Base-by-base conservation (phyloP, 768 basidiomycete genomes). In the Clitopilus hobsonii region DNA sequence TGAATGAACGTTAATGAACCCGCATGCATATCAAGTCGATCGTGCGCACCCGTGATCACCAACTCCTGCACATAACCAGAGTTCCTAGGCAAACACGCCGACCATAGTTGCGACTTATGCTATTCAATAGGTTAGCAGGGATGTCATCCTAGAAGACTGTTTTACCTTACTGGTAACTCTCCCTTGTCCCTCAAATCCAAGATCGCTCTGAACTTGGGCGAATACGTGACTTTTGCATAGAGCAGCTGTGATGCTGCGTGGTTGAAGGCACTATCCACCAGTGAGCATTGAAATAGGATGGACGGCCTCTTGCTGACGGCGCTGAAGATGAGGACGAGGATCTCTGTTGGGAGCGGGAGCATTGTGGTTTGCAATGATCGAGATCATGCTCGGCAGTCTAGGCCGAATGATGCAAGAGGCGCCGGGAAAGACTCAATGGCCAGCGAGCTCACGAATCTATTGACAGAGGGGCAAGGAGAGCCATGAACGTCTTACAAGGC, bases 191-290 rank as follows among this genome's bases (percentile, higher is more conserved):
- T 70, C 56, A 78, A 57, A 59, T 76, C 66, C 10, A 77, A 65
- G 14, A 65, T 61, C 20, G 56, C 63, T 28, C 53, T 60, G 41
- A 69, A 69, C 13, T 59, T 61, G 23, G 78, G 77, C 3, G 74
- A 69, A 38, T 80, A 60, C n/a, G 75, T 66, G 7, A 83, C 74
- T 18, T 65, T 63, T 14, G 63, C 60, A 56, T 84, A 84, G 0
- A 85, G 72, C 18, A 80, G 51, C 22, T 63, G 68, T 13, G 79
- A 74, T 6, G 80, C 75, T 7, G 70, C 74, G 29, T 60, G 58
- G 58, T 74, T 74, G 63, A 82, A 78, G n/a, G 71, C 69, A 53
- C 67, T 67, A 58, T 74, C 77, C 14, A 81, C 80, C 13, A 81
- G 63, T 30, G 78, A 65, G 59, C 75, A 81, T 7, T 56, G 59